Base-by-base conservation (phyloP, 2,329 filamentous ascomycete genomes). In the Helicocarpus griseus region DNA sequence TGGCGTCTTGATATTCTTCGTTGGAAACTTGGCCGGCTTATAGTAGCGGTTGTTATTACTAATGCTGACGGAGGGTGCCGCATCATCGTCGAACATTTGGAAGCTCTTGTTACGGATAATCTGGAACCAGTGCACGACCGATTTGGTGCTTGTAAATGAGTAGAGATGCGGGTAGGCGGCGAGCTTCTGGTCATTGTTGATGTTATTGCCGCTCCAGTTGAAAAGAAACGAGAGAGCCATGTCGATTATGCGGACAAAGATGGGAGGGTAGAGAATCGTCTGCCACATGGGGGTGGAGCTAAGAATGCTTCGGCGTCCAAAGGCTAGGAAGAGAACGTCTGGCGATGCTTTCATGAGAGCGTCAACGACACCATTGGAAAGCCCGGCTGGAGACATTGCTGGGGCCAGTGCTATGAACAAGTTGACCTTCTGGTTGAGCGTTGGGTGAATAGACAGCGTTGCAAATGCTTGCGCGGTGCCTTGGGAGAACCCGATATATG, bases 71-170 rank as follows among this genome's bases (percentile, higher is more conserved):
- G 85, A 85, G 26, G 85, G 84, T 52, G 89, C 86, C 0, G 93
- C 80, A 61, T 97, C 91, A 65, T 98, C 93, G 65, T 98, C 93
- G 68, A 90, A 97, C 87, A 98, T 96, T 69, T 98, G 93, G 68
- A 98, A 97, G 24, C 83, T 89, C 61, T 89, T 87, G 62, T 91
- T 96, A 57, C 93, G 85, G 61, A 98, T 98, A 65, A 98, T 96
- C 66, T 98, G 93, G 67, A 98, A 98, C 93, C 93, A 98, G 66
- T 98, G 93, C 0, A 98, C 93, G 7, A 98, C 89, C 19, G 85
- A 90, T 71, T 98, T 98, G 52, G 89, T 95, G 66, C 88, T 95
- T 0, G 91, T 96, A 67, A 91, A 97, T 0, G 90, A 96, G 73
- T 95, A 98, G 0, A 98, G 74, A 71, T 98, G 93, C 8, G 91